Evolutionary conservation across 2,329 filamentous ascomycete species (phyloP).

Genomic region (Beauveria australis): DNA sequence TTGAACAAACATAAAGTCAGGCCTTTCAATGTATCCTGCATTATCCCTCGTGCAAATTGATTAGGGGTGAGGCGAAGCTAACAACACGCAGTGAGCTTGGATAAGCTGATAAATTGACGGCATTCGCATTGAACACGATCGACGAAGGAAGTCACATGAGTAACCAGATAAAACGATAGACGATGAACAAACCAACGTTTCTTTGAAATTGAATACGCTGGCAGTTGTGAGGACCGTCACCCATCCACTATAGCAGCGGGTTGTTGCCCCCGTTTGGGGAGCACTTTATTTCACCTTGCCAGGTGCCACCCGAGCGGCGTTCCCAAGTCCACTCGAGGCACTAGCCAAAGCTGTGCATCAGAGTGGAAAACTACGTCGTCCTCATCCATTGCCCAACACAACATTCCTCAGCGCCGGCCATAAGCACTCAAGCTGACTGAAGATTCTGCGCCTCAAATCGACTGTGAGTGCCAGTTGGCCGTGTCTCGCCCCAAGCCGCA

Average conservation of each 20-base stretch:
- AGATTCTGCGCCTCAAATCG: neutral
- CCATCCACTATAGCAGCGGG: neutral
- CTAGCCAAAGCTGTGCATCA: conserved; percentile 10
- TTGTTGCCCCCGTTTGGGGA: neutral
- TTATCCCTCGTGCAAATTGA: too few species aligned
- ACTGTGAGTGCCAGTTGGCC: neutral
- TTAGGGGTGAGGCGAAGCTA: too few species aligned
- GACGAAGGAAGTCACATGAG: too few species aligned
- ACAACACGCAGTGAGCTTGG: too few species aligned
- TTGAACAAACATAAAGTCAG: too few species aligned
- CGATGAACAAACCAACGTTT: too few species aligned
- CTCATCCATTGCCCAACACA: conserved; percentile 2
- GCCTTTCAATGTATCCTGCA: too few species aligned
- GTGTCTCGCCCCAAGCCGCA: neutral
- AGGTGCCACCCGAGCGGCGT: neutral
- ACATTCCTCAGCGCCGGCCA: neutral
- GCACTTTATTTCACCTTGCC: neutral
- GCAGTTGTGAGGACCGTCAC: too few species aligned
- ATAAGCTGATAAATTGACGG: too few species aligned
- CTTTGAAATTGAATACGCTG: too few species aligned
- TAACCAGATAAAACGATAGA: too few species aligned
- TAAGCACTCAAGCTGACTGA: neutral
- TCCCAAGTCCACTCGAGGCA: conserved; percentile 7
- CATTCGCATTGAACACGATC: too few species aligned
- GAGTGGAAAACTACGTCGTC: conserved; percentile 9